phyloP scores from a whole-genome alignment of 768 basidiomycete species.

The Sutorius australiensis region DNA sequence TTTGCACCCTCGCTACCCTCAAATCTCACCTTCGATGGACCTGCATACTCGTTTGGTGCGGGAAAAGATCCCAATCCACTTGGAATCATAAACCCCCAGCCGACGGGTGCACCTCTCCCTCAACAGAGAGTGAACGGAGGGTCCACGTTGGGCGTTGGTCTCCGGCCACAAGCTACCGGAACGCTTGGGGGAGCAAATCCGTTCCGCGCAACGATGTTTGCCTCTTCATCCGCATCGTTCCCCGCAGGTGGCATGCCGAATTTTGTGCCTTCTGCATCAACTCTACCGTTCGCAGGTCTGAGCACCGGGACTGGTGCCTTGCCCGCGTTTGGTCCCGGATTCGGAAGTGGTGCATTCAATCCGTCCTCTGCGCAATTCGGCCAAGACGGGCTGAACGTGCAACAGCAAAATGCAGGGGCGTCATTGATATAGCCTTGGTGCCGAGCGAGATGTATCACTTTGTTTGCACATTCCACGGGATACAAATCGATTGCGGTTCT shows the following conservation, averaged over 20 bases:
- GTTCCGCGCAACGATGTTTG: conserved; percentile 63
- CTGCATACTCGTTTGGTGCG: conserved; percentile 7
- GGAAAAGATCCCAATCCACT: conserved; percentile 18
- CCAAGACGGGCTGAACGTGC: conserved; percentile 21
- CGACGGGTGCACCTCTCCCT: conserved; percentile 19
- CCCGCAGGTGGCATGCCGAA: not conserved
- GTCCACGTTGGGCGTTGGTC: conserved; percentile 39
- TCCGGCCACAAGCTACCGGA: conserved; percentile 63
- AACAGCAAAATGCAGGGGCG: conserved; percentile 42
- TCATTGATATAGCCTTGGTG: conserved; percentile 45
- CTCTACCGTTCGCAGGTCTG: conserved; percentile 23
- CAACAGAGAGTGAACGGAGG: conserved; percentile 16
- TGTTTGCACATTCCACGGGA: not conserved
- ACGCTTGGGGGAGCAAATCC: conserved; percentile 50
- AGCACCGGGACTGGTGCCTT: conserved; percentile 6
- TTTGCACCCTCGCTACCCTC: conserved; percentile 27
- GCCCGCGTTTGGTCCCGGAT: conserved; percentile 10
- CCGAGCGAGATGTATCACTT: conserved; percentile 6
- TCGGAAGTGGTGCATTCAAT: conserved; percentile 23
- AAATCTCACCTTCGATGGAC: conserved; percentile 10
- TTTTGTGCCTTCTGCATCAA: conserved; percentile 24
- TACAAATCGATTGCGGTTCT: not conserved
- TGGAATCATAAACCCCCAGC: conserved; percentile 35
- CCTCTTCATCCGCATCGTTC: conserved; percentile 27
- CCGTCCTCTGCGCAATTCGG: conserved; percentile 18